A percentile compares a stretch with the other conserved stretches of the same genome.
Evolutionary conservation across 495 filamentous ascomycete species (phyloP).

Genomic region (Cercophora sp.): DNA sequence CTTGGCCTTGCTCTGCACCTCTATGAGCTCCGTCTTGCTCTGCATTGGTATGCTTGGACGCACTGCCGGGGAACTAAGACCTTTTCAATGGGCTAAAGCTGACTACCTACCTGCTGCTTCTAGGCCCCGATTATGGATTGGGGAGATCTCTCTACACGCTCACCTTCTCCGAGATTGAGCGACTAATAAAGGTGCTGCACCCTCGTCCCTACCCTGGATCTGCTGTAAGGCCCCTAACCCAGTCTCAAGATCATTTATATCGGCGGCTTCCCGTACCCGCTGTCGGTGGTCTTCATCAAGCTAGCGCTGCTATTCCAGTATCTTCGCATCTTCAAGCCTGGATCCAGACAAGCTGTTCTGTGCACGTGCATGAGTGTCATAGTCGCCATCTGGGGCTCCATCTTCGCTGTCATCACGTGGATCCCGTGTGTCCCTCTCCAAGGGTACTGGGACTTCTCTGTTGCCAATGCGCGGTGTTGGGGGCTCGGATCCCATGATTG

Average conservation of each 20-base stretch:
- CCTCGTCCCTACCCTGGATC: no score
- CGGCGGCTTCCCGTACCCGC: conserved; percentile 26
- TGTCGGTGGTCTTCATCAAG: conserved; percentile 31
- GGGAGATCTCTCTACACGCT: neutral
- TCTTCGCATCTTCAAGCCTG: conserved; percentile 27
- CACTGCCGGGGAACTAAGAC: no score
- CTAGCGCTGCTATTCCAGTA: conserved; percentile 35
- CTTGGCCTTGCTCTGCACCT: conserved; percentile 23
- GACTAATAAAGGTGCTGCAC: neutral
- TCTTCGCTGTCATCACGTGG: conserved; percentile 32
- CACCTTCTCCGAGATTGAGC: neutral
- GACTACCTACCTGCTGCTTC: no score
- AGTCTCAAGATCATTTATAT: conserved; percentile 24
- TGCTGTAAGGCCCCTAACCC: neutral
- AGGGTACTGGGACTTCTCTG: conserved; percentile 19
- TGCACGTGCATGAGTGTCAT: conserved; percentile 19
- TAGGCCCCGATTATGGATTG: neutral
- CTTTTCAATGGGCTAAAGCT: neutral
- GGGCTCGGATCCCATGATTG: conserved; percentile 23
- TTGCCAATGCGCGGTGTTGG: conserved; percentile 16
- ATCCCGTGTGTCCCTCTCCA: conserved; percentile 28
- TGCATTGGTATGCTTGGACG: neutral
- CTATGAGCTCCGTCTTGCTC: neutral
- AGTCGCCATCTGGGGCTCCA: conserved; percentile 27
- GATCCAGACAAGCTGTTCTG: conserved; percentile 1